Evolutionary conservation across 441 rosid species (phyloP), one percentile per base, ranked within the genome.

Genomic region (Macaranga tanarius): DNA sequence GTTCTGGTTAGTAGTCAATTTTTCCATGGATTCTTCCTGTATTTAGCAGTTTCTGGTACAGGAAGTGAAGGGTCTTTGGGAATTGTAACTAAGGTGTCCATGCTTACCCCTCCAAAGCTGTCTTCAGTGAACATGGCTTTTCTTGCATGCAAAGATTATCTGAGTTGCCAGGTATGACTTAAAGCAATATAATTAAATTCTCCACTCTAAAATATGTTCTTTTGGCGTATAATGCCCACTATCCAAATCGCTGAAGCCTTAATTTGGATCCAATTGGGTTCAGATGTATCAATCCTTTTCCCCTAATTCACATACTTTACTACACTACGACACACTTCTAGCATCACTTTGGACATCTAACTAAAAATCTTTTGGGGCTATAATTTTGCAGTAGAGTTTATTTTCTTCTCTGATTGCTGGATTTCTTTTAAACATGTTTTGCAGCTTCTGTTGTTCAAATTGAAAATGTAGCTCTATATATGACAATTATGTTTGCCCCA

Each of bases 21-120:
- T 42, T 73, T 79, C 38, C 38, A n/a, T 57, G 22, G 74, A 48
- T 67, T 38, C 7, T 54, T 42, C 66, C 25, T 70, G 62, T 56
- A 66, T 76, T 48, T 67, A 57, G 22, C 70, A 68, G 52, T 77
- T 44, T 38, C 42, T 66, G 51, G 50, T 62, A 80, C 75, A 91
- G 98, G 98, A 73, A 87, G 98, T 83, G 98, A 95, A 85, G 98
- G 98, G 77, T 92, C 99, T 73, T 80, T 92, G 84, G 98, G 98
- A 70, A 84, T 95, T 79, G 91, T 95, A 67, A 95, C 99, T 34
- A 95, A 92, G 86, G 92, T 91, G 73, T 95, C 98, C 62, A 86
- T 92, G 74, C 89, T 89, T 67, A 90, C 97, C 55, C 99, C 93
- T 71, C 86, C 92, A 50, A 91, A 90, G 82, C 71, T 92, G 73